Base-by-base conservation (phyloP, 2,329 filamentous ascomycete genomes). In the Aspergillus persii region DNA sequence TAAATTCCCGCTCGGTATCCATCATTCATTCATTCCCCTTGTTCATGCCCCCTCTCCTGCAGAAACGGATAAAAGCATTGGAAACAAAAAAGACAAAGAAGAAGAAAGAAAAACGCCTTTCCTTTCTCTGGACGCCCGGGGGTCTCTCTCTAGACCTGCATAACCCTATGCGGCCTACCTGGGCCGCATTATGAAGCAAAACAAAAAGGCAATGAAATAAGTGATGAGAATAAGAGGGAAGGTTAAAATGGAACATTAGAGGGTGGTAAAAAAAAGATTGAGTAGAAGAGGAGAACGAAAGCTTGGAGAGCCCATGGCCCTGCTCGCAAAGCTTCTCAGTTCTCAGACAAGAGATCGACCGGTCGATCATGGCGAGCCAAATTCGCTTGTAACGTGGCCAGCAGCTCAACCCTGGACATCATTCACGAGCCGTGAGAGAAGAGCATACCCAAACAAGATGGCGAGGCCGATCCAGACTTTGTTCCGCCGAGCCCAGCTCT, bases 401-500 rank as follows among this genome's bases (percentile, higher is more conserved):
- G 44, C 18, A 46, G n/a, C 50, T 72, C 63, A 74, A 60, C 67
- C 70, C 61, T 70, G 71, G 47, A 76, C 77, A 52, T 84, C 81
- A 44, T 87, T 86, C 36, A 96, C 76, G 12, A 96, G 74, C 66
- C 94, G 83, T 33, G 91, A 89, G 58, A 96, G 81, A 53, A 96
- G 77, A 9, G 96, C 92, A 76, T 97, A 98, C 15, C 89, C 77
- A 70, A 98, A 90, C 30, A 97, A 81, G 18, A 86, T 76, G 0
- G 82, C 86, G 8, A 90, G 85, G 1, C 86, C 83, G 50, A 96
- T 79, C 69, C 89, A 82, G 63, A 93, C 81, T 78, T 92, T 95
- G 78, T 97, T 91, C 62, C 87, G 84, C 65, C 86, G 83, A 63
- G 96, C 74, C 91, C 92, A 98, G 59, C 91, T 86, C 67, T 92